A percentile compares a stretch with the other conserved stretches of the same genome.
These are phyloP conservation scores for Phialophora chinensis DNA, from an alignment of 2,329 filamentous ascomycete species.

Conservation along the genomic window DNA sequence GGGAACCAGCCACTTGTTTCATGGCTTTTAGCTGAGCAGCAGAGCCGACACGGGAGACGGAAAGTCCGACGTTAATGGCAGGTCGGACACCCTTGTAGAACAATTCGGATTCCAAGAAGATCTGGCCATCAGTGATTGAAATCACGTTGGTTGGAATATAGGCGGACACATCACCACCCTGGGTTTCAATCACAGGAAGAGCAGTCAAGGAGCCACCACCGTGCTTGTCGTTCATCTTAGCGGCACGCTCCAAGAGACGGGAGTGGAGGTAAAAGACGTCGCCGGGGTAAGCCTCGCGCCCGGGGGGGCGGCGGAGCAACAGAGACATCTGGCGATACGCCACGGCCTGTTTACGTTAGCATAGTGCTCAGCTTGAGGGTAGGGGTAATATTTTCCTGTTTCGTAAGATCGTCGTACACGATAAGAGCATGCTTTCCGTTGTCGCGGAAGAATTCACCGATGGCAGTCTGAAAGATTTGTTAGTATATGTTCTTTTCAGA, in stretches of 20 bases:
- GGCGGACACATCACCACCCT: slow-evolving; percentile 99
- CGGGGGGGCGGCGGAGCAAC: slow-evolving; percentile 93
- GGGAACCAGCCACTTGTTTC: slow-evolving; percentile 99
- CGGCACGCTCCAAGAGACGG: slow-evolving; percentile 97
- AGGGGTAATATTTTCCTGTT: background rate
- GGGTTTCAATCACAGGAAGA: slow-evolving; percentile 97
- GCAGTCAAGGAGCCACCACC: slow-evolving; percentile 97
- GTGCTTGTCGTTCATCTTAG: slow-evolving; percentile 97
- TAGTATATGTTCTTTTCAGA: no score
- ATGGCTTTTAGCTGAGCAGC: slow-evolving; percentile 99
- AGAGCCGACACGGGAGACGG: slow-evolving; percentile 99
- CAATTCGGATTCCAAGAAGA: slow-evolving; percentile 98
- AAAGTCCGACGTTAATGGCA: slow-evolving; percentile 99
- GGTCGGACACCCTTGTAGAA: slow-evolving; percentile 99
- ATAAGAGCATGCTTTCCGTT: slow-evolving; percentile 87
- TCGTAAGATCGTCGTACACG: slow-evolving; percentile 86
- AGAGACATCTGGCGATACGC: slow-evolving; percentile 99
- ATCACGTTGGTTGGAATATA: slow-evolving; percentile 99
- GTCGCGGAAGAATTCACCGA: slow-evolving; percentile 79
- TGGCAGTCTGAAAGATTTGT: slow-evolving; percentile 43
- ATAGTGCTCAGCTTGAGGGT: no score
- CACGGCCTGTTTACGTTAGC: slow-evolving; percentile 78
- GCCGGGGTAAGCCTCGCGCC: slow-evolving; percentile 99
- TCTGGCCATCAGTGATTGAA: slow-evolving; percentile 99
- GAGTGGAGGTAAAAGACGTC: slow-evolving; percentile 99